phyloP scores from a whole-genome alignment of 164 flowering plant species.

The Chimonanthus praecox region DNA sequence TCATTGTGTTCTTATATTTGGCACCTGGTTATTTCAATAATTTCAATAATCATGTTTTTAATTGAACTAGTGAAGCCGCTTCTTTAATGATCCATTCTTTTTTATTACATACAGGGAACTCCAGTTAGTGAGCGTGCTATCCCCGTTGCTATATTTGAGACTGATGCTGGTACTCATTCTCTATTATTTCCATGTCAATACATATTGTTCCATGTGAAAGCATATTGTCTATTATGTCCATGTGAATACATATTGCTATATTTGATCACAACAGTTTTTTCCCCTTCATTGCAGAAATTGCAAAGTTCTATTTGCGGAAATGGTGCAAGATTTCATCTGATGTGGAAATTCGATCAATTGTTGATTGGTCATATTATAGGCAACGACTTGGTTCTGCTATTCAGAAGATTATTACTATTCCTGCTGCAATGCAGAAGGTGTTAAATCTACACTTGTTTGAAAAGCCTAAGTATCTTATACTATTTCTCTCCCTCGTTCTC shows the following conservation, averaged over 20 bases:
- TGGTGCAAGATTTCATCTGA: slow-evolving; percentile 97
- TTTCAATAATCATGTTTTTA: no score
- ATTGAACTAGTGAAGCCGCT: no score
- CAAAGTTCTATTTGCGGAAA: slow-evolving; percentile 69
- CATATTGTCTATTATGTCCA: not conserved
- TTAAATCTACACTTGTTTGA: slow-evolving; percentile 4
- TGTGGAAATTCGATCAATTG: slow-evolving; percentile 74
- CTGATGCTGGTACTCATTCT: slow-evolving; percentile 56
- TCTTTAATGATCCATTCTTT: not conserved
- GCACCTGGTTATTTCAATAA: no score
- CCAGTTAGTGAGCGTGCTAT: slow-evolving; percentile 99
- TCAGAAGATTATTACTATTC: slow-evolving; percentile 95
- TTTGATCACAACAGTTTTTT: slow-evolving; percentile 4
- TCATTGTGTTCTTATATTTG: no score
- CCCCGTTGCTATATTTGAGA: slow-evolving; percentile 98
- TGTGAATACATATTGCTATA: not conserved
- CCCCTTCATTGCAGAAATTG: slow-evolving; percentile 47
- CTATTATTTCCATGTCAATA: not conserved
- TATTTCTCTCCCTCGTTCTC: not conserved
- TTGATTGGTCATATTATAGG: slow-evolving; percentile 99
- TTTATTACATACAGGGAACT: slow-evolving; percentile 54
- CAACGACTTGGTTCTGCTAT: slow-evolving; percentile 93
- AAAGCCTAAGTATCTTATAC: not conserved
- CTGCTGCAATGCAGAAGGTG: slow-evolving; percentile 99
- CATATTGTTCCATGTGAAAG: not conserved